These are phyloP conservation scores for Juglanconis sp. DNA, from an alignment of 2,329 filamentous ascomycete genomes.

Conservation along the genomic window DNA sequence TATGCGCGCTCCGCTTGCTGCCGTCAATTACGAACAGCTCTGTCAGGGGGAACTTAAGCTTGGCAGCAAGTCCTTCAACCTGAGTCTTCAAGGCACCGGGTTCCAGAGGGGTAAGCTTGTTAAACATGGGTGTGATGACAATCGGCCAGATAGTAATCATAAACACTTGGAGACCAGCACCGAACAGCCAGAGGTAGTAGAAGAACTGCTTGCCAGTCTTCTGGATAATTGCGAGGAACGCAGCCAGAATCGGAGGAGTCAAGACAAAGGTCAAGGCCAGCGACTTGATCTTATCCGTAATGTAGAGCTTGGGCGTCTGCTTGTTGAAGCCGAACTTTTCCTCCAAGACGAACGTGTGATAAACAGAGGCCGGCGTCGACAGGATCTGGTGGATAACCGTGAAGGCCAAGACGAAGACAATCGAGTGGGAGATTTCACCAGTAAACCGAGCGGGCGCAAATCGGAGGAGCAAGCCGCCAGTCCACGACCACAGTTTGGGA, in stretches of 20 bases:
- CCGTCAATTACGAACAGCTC: conserved; percentile 95
- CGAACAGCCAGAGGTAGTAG: conserved; percentile 96
- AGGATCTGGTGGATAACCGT: conserved; percentile 77
- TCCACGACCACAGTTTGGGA: conserved; percentile 83
- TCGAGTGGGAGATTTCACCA: conserved; percentile 90
- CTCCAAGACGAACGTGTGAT: conserved; percentile 93
- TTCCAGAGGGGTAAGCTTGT: conserved; percentile 91
- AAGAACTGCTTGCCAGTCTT: conserved; percentile 94
- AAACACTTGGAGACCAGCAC: conserved; percentile 83
- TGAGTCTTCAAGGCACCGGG: conserved; percentile 82
- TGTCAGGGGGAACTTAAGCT: conserved; percentile 84
- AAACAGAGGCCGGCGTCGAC: conserved; percentile 78
- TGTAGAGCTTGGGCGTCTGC: conserved; percentile 83
- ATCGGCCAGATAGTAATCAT: conserved; percentile 96
- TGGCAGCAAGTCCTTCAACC: conserved; percentile 79
- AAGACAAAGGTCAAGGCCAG: conserved; percentile 78
- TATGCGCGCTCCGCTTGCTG: conserved; percentile 82
- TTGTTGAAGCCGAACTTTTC: conserved; percentile 99
- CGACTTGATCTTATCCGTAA: conserved; percentile 88
- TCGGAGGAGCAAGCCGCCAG: conserved; percentile 68
- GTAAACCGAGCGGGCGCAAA: conserved; percentile 76
- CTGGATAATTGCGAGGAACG: conserved; percentile 90
- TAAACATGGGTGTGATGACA: conserved; percentile 91
- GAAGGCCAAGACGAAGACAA: conserved; percentile 87
- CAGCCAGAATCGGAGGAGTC: conserved; percentile 83